Percentiles rank a stretch among this genome's conserved stretches.
Evolutionary conservation across 2,329 filamentous ascomycete species (phyloP).

Genomic region (Scolecobasidium constrictum): DNA sequence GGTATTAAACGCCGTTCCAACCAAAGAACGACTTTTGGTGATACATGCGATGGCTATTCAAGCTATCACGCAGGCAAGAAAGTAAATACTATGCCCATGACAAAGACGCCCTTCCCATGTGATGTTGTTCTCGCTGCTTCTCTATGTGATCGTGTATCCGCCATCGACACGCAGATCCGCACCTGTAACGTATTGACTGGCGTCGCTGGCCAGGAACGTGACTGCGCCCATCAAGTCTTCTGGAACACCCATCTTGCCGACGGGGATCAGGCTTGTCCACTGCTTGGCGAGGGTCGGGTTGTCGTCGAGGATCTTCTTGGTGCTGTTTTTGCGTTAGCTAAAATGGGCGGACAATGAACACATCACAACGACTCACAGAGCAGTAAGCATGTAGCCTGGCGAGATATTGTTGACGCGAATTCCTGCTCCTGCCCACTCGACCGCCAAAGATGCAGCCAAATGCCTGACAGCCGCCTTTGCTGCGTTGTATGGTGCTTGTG

Average conservation of each 20-base stretch:
- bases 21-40: no score
- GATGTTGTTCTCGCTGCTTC: no score
- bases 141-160: conserved; percentile 69
- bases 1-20: no score
- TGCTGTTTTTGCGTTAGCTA: conserved; percentile 51
- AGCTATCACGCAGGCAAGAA: no score
- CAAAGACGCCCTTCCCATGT: no score
- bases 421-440: conserved; percentile 81
- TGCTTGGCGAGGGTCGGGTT: conserved; percentile 82
- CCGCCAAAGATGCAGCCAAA: conserved; percentile 74
- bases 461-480: conserved; percentile 89
- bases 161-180: conserved; percentile 76
- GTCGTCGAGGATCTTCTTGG: conserved; percentile 86
- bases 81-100: no score
- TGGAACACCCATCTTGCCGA: conserved; percentile 86
- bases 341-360: no score
- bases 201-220: conserved; percentile 73
- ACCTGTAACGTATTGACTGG: conserved; percentile 41
- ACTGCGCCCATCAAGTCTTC: conserved; percentile 91
- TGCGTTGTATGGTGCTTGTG: conserved; percentile 85
- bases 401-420: conserved; percentile 94
- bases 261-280: conserved; percentile 86
- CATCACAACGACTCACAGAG: conserved; percentile 51
- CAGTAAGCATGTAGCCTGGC: conserved; percentile 93
- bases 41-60: no score